Conservation (phyloP, 805 yeast species). For the Maudiozyma pseudohumilis region DNA sequence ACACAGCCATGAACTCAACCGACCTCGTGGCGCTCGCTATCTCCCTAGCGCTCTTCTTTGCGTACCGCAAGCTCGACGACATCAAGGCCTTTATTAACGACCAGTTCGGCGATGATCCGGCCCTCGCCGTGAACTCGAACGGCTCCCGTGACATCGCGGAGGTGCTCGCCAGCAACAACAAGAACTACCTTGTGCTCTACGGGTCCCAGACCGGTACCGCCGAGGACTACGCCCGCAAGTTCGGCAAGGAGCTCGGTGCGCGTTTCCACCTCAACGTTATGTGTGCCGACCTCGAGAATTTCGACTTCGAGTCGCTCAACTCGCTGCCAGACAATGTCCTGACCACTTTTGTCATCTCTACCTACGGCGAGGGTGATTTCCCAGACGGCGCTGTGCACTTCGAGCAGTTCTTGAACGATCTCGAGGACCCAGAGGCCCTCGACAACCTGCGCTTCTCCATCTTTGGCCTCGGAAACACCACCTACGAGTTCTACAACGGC, state of each 20-base stretch:
- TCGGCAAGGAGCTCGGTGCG: slow-evolving; percentile 78
- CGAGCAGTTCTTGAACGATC: slow-evolving; percentile 55
- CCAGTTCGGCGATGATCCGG: slow-evolving; percentile 28
- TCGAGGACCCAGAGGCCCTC: slow-evolving; percentile 36
- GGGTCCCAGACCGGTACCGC: slow-evolving; percentile 99
- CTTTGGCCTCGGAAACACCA: slow-evolving; percentile 90
- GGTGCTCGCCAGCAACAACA: slow-evolving; percentile 48
- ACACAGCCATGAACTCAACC: slow-evolving; percentile 44
- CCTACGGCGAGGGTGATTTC: slow-evolving; percentile 98
- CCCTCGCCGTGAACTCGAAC: slow-evolving; percentile 30
- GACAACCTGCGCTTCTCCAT: slow-evolving; percentile 55
- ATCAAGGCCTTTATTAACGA: slow-evolving; percentile 10
- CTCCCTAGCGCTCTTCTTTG: background rate
- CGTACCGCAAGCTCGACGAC: slow-evolving; percentile 6
- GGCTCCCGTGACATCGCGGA: slow-evolving; percentile 49
- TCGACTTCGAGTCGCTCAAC: slow-evolving; percentile 69
- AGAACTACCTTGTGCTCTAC: slow-evolving; percentile 70
- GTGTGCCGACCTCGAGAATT: slow-evolving; percentile 82
- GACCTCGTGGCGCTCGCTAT: slow-evolving; percentile 59
- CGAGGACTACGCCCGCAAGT: slow-evolving; percentile 88
- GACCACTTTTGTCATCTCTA: slow-evolving; percentile 76
- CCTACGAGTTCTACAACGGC: slow-evolving; percentile 85
- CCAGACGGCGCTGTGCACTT: slow-evolving; percentile 88
- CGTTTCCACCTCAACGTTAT: slow-evolving; percentile 73
- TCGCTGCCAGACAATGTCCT: slow-evolving; percentile 47